phyloP scores from a whole-genome alignment of 2,329 filamentous ascomycete species.

The Penicillium polonicum region DNA sequence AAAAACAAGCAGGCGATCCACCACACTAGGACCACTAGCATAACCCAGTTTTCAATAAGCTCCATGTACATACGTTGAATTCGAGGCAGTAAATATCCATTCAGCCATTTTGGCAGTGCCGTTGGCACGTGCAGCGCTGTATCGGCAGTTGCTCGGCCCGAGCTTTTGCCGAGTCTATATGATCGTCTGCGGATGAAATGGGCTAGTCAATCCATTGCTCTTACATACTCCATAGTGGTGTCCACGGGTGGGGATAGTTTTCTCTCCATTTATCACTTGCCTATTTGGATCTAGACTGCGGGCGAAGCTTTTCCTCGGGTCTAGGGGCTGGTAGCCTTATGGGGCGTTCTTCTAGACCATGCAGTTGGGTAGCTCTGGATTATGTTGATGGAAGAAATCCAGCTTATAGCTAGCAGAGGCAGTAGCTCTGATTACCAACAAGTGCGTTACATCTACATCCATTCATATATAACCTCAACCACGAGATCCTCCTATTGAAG shows the following conservation, averaged over 20 bases:
- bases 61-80: neutral
- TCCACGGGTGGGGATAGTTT: slow-evolving; percentile 13
- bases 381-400: neutral
- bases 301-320: slow-evolving; percentile 10
- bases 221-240: slow-evolving; percentile 34
- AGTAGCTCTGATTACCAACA: neutral
- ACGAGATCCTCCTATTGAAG: neutral
- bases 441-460: too few relatives aligned
- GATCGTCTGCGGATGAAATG: slow-evolving; percentile 66
- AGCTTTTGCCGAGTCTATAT: slow-evolving; percentile 52
- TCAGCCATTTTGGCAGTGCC: neutral
- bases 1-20: neutral
- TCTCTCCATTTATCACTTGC: slow-evolving; percentile 19
- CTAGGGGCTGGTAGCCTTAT: too few relatives aligned
- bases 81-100: neutral
- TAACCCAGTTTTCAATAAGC: neutral
- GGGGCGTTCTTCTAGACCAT: neutral
- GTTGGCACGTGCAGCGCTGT: neutral
- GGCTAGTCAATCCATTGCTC: slow-evolving; percentile 71
- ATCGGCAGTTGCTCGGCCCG: neutral
- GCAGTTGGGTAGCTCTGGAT: neutral
- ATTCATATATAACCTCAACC: too few relatives aligned
- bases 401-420: neutral
- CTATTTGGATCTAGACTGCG: slow-evolving; percentile 14
- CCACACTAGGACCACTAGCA: neutral